Evolutionary conservation across 495 filamentous ascomycete genomes (phyloP).

Genomic region (Trichocladium uniseriatum): DNA sequence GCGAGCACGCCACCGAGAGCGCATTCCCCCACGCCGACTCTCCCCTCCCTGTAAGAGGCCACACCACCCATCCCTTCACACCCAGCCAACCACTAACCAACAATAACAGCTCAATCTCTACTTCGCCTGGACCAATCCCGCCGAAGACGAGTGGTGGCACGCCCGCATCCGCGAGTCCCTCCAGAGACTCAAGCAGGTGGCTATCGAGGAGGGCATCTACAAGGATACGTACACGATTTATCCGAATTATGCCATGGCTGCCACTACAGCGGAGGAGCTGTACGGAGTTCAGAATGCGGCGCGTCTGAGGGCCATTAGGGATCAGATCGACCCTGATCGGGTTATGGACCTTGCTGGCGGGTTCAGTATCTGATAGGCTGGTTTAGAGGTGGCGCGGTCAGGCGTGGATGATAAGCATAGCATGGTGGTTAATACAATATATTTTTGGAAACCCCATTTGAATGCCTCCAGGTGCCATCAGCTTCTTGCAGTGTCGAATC

Average conservation of each 20-base stretch:
- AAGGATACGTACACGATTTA: slow-evolving; percentile 7
- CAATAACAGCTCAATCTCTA: slow-evolving; percentile 16
- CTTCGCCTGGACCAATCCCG: slow-evolving; percentile 14
- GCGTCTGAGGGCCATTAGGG: slow-evolving; percentile 12
- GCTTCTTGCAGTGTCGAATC: too few species aligned
- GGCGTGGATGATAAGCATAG: too few species aligned
- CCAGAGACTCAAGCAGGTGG: slow-evolving; percentile 11
- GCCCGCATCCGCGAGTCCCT: slow-evolving; percentile 9
- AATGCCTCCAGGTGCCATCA: too few species aligned
- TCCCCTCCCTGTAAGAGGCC: slow-evolving; percentile 16
- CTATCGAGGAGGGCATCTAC: slow-evolving; percentile 19
- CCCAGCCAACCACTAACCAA: neutral
- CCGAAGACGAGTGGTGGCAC: slow-evolving; percentile 20
- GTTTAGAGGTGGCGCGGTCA: too few species aligned
- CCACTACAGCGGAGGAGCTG: slow-evolving; percentile 7
- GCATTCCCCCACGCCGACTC: slow-evolving; percentile 20
- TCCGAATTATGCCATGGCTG: slow-evolving; percentile 19
- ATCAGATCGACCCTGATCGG: slow-evolving; percentile 10
- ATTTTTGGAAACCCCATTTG: too few species aligned
- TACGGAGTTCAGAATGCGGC: slow-evolving; percentile 16
- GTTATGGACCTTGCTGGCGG: slow-evolving; percentile 23
- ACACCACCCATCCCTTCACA: neutral
- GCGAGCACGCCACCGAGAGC: slow-evolving; percentile 15
- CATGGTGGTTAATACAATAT: too few species aligned
- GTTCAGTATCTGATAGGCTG: slow-evolving; percentile 18